Evolutionary conservation across 139 green algal species (phyloP).

Genomic region (Pleodorina starrii): DNA sequence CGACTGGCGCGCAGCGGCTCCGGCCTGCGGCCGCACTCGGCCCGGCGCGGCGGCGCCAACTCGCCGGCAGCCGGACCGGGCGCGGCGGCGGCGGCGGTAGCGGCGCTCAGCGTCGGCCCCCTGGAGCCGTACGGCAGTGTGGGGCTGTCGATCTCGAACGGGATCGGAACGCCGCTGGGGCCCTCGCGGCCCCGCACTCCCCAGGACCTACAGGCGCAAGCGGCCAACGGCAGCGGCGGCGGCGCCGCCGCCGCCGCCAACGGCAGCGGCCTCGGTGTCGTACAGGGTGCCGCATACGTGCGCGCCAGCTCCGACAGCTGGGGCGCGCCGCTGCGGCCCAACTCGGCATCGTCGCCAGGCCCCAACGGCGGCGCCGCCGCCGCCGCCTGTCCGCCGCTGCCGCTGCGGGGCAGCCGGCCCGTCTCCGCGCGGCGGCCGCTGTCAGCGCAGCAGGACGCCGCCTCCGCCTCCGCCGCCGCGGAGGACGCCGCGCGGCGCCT

Average conservation of each 20-base stretch:
- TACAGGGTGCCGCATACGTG: background rate
- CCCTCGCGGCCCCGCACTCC: background rate
- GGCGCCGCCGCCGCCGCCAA: background rate
- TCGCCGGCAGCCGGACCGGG: background rate
- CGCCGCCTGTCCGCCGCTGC: background rate
- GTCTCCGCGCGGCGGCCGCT: background rate
- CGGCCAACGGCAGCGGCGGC: background rate
- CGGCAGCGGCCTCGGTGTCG: background rate
- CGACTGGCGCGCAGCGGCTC: background rate
- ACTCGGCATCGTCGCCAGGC: background rate
- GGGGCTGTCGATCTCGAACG: background rate
- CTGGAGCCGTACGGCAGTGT: background rate
- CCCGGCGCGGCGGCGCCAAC: background rate
- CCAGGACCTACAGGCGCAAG: background rate
- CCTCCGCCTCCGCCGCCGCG: too few relatives aligned
- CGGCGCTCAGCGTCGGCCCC: background rate
- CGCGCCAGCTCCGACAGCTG: background rate
- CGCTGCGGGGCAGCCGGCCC: background rate
- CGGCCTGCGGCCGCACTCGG: background rate
- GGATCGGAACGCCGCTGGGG: background rate
- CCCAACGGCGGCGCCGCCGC: background rate
- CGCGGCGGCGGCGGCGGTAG: background rate
- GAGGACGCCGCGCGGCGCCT: background rate
- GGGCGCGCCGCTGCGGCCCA: background rate
- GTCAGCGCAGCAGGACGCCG: background rate